Conservation (phyloP, 192 early-diverging fungal species). For the Coemansia sp. region DNA sequence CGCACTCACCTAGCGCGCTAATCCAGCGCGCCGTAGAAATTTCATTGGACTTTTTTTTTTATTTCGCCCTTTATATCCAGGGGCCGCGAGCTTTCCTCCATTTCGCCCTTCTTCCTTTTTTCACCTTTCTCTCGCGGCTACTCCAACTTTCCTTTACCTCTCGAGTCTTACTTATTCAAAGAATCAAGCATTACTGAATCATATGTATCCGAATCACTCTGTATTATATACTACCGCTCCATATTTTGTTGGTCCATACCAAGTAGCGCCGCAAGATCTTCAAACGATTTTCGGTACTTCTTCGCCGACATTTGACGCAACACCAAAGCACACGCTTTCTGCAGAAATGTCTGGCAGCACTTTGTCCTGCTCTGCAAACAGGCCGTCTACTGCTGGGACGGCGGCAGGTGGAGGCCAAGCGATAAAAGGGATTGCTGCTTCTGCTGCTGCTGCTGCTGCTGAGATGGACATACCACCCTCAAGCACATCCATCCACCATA, state of each 20-base stretch:
- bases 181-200: not conserved
- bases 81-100: not conserved
- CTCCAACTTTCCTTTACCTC: not conserved
- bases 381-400: slow-evolving; percentile 1
- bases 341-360: slow-evolving; percentile 18
- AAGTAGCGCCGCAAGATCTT: slow-evolving; percentile 10
- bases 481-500: not conserved
- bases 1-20: not conserved
- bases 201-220: slow-evolving; percentile 5
- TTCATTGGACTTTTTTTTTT: not conserved
- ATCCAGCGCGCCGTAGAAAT: not conserved
- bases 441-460: slow-evolving; percentile 8
- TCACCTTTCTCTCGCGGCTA: not conserved
- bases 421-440: slow-evolving; percentile 8
- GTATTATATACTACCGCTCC: slow-evolving; percentile 1
- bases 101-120: not conserved
- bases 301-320: not conserved
- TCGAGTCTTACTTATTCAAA: not conserved
- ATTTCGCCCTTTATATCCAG: not conserved
- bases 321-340: not conserved
- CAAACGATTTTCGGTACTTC: not conserved
- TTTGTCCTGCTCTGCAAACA: slow-evolving; percentile 5
- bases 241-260: slow-evolving; percentile 1
- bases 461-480: not conserved
- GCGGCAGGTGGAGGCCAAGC: slow-evolving; percentile 1